These are phyloP conservation scores for Amanita fuliginea DNA, from an alignment of 768 basidiomycete species.

Conservation along the genomic window DNA sequence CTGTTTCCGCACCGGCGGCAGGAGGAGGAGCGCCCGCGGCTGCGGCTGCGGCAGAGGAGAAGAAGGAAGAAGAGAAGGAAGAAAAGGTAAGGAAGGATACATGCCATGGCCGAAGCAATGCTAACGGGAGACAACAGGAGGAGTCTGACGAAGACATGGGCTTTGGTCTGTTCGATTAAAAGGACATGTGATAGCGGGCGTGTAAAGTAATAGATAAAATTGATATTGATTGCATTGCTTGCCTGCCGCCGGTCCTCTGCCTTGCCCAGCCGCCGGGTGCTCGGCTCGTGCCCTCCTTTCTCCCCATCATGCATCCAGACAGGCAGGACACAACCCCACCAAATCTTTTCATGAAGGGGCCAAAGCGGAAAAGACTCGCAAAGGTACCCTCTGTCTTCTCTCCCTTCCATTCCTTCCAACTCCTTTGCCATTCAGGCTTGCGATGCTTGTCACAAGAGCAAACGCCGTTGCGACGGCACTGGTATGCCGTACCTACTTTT, in stretches of 20 bases:
- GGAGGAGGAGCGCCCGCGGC: constrained; percentile 37
- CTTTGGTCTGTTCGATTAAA: constrained; percentile 95
- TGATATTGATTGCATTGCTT: constrained; percentile 8
- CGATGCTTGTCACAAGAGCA: constrained; percentile 79
- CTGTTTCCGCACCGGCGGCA: constrained; percentile 38
- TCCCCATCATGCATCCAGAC: constrained; percentile 15
- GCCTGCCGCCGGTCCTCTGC: constrained; percentile 10
- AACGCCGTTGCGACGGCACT: constrained; percentile 75
- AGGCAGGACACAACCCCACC: constrained; percentile 15
- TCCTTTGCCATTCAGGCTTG: constrained; percentile 37
- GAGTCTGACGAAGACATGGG: constrained; percentile 99
- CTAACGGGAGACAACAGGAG: constrained; percentile 37
- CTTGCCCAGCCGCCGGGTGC: neutral
- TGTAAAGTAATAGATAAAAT: constrained; percentile 3
- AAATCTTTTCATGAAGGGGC: constrained; percentile 28
- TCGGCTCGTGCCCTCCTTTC: neutral
- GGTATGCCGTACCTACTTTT: constrained; percentile 30
- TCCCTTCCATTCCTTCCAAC: constrained; percentile 1
- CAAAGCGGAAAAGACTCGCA: constrained; percentile 45
- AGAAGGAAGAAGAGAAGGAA: constrained; percentile 71
- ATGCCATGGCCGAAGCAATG: neutral
- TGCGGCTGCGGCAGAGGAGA: constrained; percentile 39
- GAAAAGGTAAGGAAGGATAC: constrained; percentile 60
- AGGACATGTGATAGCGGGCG: constrained; percentile 1
- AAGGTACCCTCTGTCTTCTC: constrained; percentile 22